Evolutionary conservation across 106 monocot genomes (phyloP).

Genomic region (Cymbidium sinense): DNA sequence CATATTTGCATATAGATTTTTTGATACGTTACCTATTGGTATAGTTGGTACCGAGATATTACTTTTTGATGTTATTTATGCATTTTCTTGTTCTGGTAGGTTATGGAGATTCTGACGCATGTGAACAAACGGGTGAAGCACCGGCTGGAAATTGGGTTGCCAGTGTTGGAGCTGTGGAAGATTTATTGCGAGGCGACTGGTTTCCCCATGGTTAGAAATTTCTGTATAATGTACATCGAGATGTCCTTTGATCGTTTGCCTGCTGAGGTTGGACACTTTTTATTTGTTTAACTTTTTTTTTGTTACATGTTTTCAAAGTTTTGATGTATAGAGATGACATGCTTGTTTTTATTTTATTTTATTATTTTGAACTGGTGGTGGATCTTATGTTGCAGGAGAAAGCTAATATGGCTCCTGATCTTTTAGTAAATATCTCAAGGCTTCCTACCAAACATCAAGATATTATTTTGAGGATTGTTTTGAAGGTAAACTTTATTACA

Average conservation of each 20-base stretch:
- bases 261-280: constrained; percentile 37
- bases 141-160: constrained; percentile 60
- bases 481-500: constrained; percentile 41
- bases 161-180: constrained; percentile 72
- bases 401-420: constrained; percentile 57
- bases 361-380: neutral
- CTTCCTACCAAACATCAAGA: constrained; percentile 76
- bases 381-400: constrained; percentile 50
- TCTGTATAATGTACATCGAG: constrained; percentile 89
- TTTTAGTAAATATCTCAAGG: constrained; percentile 44
- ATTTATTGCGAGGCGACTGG: constrained; percentile 53
- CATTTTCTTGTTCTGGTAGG: constrained; percentile 23
- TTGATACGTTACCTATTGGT: neutral
- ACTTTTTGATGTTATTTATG: neutral
- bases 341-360: neutral
- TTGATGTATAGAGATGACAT: neutral
- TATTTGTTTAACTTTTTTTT: neutral
- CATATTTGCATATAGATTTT: neutral
- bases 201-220: constrained; percentile 73
- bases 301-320: neutral
- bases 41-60: neutral
- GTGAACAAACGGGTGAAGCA: constrained; percentile 95
- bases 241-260: constrained; percentile 88
- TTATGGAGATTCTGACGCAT: constrained; percentile 89
- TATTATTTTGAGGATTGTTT: constrained; percentile 74